Evolutionary conservation across 768 basidiomycete genomes (phyloP), one percentile per base, ranked within the genome.

Genomic region (Neoboletus subvelutipes): DNA sequence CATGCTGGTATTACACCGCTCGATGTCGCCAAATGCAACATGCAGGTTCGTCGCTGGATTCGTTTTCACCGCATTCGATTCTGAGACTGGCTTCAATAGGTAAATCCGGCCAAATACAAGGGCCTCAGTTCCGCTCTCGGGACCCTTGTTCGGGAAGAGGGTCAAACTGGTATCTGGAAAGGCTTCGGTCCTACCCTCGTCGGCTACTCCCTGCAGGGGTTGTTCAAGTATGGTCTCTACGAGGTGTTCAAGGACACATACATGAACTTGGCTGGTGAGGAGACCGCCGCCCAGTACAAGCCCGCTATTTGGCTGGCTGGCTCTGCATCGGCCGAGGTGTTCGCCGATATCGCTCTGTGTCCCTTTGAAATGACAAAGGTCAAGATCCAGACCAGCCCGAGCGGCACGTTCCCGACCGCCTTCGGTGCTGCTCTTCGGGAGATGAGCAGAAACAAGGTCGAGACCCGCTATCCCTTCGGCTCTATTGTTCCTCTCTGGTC

Each of bases 161-260:
- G 94, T 67, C 75, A 85, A 58, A 84, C 74, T 47, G 94, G 92
- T 75, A 84, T 96, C 74, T 90, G 93, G 86, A 98, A 95, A 75
- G 94, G 94, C 68, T 78, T 96, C 73, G 90, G 91, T 41, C 94
- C 94, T 50, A 98, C 94, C 56, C 80, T 93, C 65, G 80, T 95
- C 75, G 94, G 94, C 61, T 94, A 95, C 80, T 92, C 92, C 13
- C 81, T 93, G 66, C 94, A 96, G 78, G 94, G 94, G 71, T 87
- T 94, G 84, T 93, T 95, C 88, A 98, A 98, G 78, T 97, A 92
- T 75, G 94, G 94, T 79, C 91, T 95, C 73, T 97, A 96, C 74
- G 94, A 97, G 77, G 73, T 90, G 71, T 97, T 95, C 90, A 97
- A 95, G 82, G 94, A 97, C 74, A 63, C 72, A 58, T 94, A 94